Evolutionary conservation across 1,284 basidiomycete genomes (phyloP).

Genomic region (Tilletiopsis washingtonensis): DNA sequence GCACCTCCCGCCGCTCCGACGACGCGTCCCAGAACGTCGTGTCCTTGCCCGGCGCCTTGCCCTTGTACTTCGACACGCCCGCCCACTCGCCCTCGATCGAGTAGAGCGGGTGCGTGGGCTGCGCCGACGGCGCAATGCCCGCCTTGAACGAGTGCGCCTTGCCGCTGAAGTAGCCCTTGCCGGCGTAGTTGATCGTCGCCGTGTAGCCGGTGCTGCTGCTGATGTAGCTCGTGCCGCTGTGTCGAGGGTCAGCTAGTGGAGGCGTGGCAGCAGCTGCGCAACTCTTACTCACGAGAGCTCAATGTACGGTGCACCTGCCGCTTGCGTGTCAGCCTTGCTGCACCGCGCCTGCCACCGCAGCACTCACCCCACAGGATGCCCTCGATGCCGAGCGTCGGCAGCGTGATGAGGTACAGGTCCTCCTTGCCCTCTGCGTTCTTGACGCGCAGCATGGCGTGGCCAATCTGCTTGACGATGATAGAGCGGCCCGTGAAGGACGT

Average conservation of each 20-base stretch:
- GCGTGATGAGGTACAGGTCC: constrained; percentile 74
- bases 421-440: constrained; percentile 54
- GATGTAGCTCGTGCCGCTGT: constrained; percentile 71
- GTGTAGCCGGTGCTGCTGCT: constrained; percentile 67
- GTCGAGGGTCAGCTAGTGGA: too few species aligned
- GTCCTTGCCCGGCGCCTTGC: constrained; percentile 36
- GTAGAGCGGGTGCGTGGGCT: constrained; percentile 51
- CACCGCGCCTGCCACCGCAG: too few species aligned
- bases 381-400: constrained; percentile 54
- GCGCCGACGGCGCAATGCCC: constrained; percentile 54
- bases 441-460: constrained; percentile 78
- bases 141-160: constrained; percentile 92
- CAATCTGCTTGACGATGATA: constrained; percentile 89
- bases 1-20: constrained; percentile 61
- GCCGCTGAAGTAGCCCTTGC: constrained; percentile 84
- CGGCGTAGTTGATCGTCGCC: constrained; percentile 69
- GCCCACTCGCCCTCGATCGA: constrained; percentile 85
- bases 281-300: too few species aligned
- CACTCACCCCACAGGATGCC: constrained; percentile 57
- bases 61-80: constrained; percentile 55
- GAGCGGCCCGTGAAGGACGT: constrained; percentile 62
- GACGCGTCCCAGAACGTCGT: constrained; percentile 53
- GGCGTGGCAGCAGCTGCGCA: too few species aligned
- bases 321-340: too few species aligned
- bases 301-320: constrained; percentile 7